Conservation (phyloP, 306 rosid species). For the Dalbergia oliveri region DNA sequence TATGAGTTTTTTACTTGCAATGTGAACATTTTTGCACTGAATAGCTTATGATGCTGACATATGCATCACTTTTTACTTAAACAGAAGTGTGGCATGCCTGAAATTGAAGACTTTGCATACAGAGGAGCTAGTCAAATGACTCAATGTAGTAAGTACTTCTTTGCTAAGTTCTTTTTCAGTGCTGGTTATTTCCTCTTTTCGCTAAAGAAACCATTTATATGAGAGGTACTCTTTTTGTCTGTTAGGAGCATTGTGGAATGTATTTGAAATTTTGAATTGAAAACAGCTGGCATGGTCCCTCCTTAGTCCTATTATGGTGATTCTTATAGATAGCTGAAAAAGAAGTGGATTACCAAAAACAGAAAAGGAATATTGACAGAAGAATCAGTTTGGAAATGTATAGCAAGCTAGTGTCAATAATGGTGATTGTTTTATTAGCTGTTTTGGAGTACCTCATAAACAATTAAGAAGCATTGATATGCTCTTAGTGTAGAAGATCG, state of each 20-base stretch:
- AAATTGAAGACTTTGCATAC: slow-evolving; percentile 86
- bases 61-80: neutral
- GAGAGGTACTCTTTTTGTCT: neutral
- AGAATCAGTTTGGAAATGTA: slow-evolving; percentile 19
- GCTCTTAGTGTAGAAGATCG: neutral
- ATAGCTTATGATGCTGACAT: neutral
- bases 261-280: slow-evolving; percentile 3
- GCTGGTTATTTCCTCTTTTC: slow-evolving; percentile 3
- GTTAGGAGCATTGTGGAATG: neutral
- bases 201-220: slow-evolving; percentile 4
- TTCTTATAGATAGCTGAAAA: neutral
- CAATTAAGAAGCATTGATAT: neutral
- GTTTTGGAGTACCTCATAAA: neutral
- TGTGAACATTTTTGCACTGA: slow-evolving; percentile 26
- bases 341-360: neutral
- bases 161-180: neutral
- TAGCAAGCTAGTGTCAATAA: slow-evolving; percentile 2
- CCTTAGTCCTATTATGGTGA: neutral
- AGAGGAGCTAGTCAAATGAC: slow-evolving; percentile 52
- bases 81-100: slow-evolving; percentile 61
- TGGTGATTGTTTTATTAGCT: slow-evolving; percentile 12
- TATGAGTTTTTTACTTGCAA: slow-evolving; percentile 23
- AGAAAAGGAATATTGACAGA: neutral
- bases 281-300: slow-evolving; percentile 10
- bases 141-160: slow-evolving; percentile 54